Percentiles rank a stretch among this genome's conserved stretches.
Evolutionary conservation across 2,329 filamentous ascomycete genomes (phyloP).

Genomic region (Emergomyces orientalis): DNA sequence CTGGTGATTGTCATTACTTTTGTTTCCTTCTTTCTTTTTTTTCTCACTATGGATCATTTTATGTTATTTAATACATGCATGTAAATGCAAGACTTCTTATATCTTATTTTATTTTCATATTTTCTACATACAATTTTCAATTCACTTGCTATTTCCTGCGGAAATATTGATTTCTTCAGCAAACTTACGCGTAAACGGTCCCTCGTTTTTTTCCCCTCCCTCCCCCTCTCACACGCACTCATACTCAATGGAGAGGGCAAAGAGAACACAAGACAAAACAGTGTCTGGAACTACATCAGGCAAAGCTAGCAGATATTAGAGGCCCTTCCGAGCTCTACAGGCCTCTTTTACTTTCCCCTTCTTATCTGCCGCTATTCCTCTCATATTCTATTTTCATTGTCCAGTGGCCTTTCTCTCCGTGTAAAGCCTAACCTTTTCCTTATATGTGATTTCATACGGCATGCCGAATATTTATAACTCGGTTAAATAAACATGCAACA

Average conservation of each 20-base stretch:
- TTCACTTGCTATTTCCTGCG: neutral
- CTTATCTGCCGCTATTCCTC: too few species aligned
- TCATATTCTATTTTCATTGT: neutral
- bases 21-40: neutral
- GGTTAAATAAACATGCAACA: too few species aligned
- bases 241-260: too few species aligned
- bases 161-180: neutral
- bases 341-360: neutral
- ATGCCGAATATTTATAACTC: too few species aligned
- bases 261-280: neutral
- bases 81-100: neutral
- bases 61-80: slow-evolving; percentile 3
- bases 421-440: too few species aligned
- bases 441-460: too few species aligned
- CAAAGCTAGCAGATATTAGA: neutral
- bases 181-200: too few species aligned
- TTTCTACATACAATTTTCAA: neutral
- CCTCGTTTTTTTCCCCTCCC: neutral
- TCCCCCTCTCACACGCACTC: neutral
- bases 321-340: neutral
- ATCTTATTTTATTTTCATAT: neutral
- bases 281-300: neutral
- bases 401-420: neutral
- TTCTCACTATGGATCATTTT: neutral
- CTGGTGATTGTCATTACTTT: neutral